Evolutionary conservation across 1,284 basidiomycete genomes (phyloP).

Genomic region (Ganoderma lingzhi): DNA sequence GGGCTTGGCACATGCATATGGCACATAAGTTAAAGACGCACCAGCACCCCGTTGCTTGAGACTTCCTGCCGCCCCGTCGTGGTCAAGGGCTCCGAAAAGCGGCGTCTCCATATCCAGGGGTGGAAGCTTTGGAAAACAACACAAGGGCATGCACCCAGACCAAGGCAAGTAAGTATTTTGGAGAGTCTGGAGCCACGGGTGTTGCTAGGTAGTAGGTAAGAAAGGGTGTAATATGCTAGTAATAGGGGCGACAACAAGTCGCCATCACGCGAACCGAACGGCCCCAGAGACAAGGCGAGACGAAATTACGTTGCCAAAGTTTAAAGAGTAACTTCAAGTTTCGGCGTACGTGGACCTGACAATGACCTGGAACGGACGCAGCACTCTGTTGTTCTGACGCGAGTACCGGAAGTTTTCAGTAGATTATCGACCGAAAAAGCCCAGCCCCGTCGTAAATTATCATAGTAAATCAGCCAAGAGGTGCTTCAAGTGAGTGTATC

Average conservation of each 20-base stretch:
- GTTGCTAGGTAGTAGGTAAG: not conserved
- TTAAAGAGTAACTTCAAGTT: not conserved
- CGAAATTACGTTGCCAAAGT: not conserved
- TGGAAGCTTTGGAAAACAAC: not conserved
- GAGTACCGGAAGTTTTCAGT: no score
- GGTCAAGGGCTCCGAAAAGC: not conserved
- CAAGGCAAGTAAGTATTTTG: not conserved
- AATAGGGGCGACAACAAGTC: not conserved
- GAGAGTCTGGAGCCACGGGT: not conserved
- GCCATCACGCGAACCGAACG: not conserved
- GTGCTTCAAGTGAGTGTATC: no score
- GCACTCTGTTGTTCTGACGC: no score
- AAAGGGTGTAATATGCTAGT: not conserved
- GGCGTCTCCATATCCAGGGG: not conserved
- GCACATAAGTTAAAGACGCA: not conserved
- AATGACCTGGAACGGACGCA: not conserved
- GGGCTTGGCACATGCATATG: not conserved
- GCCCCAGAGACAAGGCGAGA: not conserved
- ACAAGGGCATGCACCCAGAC: not conserved
- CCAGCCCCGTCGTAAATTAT: no score
- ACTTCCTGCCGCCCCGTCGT: not conserved
- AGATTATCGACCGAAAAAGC: no score
- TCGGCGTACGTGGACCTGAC: not conserved
- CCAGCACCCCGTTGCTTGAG: not conserved
- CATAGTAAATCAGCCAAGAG: no score